Evolutionary conservation across 1,284 basidiomycete species (phyloP).

Genomic region (Stygiomarasmius scandens): DNA sequence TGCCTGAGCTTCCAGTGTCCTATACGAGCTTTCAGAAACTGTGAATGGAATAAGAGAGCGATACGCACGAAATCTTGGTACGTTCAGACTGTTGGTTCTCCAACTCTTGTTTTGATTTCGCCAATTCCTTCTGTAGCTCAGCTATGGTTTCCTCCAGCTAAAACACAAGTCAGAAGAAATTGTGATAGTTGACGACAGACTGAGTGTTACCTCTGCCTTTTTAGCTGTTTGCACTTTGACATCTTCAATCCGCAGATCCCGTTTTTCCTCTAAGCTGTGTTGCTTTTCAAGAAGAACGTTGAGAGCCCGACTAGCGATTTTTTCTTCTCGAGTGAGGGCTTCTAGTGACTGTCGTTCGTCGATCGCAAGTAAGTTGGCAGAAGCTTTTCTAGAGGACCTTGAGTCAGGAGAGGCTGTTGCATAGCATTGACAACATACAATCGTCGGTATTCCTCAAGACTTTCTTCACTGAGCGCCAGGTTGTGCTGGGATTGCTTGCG

Average conservation of each 20-base stretch:
- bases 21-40: conserved; percentile 33
- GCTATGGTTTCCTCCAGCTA: conserved; percentile 66
- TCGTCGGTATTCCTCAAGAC: conserved; percentile 85
- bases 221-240: conserved; percentile 54
- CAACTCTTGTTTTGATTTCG: conserved; percentile 67
- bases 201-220: conserved; percentile 61
- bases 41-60: background rate
- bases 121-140: conserved; percentile 55
- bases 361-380: conserved; percentile 78
- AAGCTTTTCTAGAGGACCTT: conserved; percentile 62
- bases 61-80: conserved; percentile 65
- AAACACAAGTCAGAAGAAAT: background rate
- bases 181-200: too few relatives aligned
- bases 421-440: conserved; percentile 56
- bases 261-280: conserved; percentile 66
- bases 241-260: conserved; percentile 65
- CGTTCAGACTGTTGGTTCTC: conserved; percentile 78
- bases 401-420: conserved; percentile 1
- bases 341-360: conserved; percentile 89
- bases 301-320: conserved; percentile 69
- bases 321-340: conserved; percentile 81
- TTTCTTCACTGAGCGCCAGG: conserved; percentile 80
- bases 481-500: conserved; percentile 75
- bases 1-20: conserved; percentile 85
- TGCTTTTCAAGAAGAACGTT: conserved; percentile 71